Base-by-base conservation (phyloP, 768 basidiomycete genomes). In the Mycena galericulata region DNA sequence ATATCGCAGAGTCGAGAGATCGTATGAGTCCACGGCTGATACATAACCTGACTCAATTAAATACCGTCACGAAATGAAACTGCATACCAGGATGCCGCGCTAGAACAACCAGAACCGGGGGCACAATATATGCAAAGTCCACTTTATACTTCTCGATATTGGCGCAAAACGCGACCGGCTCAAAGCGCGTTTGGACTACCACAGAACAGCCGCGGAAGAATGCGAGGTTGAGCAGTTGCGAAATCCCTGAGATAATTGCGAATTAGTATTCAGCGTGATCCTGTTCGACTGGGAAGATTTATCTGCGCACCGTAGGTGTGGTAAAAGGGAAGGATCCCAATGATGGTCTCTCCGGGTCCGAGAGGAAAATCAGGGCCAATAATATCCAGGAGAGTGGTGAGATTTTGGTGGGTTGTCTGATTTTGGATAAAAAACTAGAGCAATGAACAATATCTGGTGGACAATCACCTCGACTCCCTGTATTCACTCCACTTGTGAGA, bases 291-390 rank as follows among this genome's bases (percentile, higher is more conserved):
- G 22, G 34, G 34, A 22, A 20, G 20, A 46, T 17, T 8, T n/a
- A 22, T 5, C 38, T 10, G 5, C 27, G 22, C 47, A 79, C 82
- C 83, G 58, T 82, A 84, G 47, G 85, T 83, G 62, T 85, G 83
- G 68, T 83, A 85, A 70, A 86, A 85, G 2, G 93, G 93, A 8
- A 95, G 79, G 30, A 92, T 78, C 4, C 89, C 92, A 9, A 93
- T 80, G 59, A 90, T 75, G 10, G 79, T 79, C 65, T 92, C 72
- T 1, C 77, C 81, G 1, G 80, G 32, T n/a, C 3, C 64, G 32
- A 75, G 3, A 71, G 51, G 15, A 84, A 74, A 89, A 88, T 1
- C 78, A 78, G 4, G 80, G 72, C 34, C 70, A 76, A 41, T 88
- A 75, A 89, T 88, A 55, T 85, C 82, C 4, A 90, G 72, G 53